Evolutionary conservation across 345 rosid genomes (phyloP).

Genomic region (Aquilaria malaccensis): DNA sequence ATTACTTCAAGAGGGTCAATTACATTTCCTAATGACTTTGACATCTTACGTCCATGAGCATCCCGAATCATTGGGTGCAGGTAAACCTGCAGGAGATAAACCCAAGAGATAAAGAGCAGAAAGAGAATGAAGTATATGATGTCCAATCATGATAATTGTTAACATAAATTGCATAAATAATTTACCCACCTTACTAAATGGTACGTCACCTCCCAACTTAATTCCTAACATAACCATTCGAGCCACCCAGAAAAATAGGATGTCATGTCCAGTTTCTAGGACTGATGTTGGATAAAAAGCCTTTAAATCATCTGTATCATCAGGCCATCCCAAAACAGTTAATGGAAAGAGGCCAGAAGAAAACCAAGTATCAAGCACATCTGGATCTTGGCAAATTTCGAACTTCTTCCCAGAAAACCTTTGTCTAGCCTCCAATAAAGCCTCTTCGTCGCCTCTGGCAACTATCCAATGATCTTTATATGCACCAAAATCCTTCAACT

Average conservation of each 20-base stretch:
- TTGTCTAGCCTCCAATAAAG: constrained; percentile 43
- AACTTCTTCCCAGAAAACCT: constrained; percentile 68
- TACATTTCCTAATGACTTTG: constrained; percentile 90
- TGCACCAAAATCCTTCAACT: constrained; percentile 61
- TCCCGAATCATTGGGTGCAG: constrained; percentile 97
- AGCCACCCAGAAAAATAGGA: constrained; percentile 97
- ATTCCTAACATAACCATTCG: constrained; percentile 96
- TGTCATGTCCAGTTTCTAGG: constrained; percentile 96
- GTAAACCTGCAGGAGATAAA: constrained; percentile 51
- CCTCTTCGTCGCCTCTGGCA: constrained; percentile 69
- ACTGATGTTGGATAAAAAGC: constrained; percentile 89
- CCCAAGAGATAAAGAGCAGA: constrained; percentile 4
- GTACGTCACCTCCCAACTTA: constrained; percentile 79
- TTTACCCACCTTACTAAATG: constrained; percentile 66
- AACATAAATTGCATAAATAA: constrained; percentile 4
- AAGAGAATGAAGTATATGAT: too few species aligned
- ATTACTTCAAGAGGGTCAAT: constrained; percentile 94
- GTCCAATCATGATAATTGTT: too few species aligned
- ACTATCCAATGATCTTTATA: constrained; percentile 88
- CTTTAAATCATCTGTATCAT: constrained; percentile 79
- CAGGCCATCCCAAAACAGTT: constrained; percentile 91
- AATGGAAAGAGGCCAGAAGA: constrained; percentile 90
- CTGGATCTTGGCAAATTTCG: constrained; percentile 76
- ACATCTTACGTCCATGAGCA: constrained; percentile 98
- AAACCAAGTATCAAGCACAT: constrained; percentile 98